phyloP scores from a whole-genome alignment of 768 basidiomycete species.

The Tulasnella sp. region DNA sequence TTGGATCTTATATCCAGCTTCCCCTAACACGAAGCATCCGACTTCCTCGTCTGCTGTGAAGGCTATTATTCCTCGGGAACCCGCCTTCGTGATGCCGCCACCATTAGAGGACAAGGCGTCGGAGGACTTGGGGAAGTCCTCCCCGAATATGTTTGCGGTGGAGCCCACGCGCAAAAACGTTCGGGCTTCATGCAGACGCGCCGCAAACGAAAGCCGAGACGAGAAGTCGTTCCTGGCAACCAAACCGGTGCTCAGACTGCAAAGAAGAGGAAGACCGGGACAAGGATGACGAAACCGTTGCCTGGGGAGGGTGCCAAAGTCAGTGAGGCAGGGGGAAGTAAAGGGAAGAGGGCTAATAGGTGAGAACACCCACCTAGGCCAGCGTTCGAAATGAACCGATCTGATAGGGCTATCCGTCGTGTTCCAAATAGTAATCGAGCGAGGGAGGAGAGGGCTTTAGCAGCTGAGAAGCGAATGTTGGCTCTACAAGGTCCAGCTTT shows the following conservation, averaged over 20 bases:
- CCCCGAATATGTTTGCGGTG: conserved; percentile 35
- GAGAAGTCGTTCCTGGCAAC: conserved; percentile 40
- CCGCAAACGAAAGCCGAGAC: conserved; percentile 30
- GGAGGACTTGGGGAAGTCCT: neutral
- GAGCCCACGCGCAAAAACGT: conserved; percentile 29
- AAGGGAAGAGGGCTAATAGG: conserved; percentile 44
- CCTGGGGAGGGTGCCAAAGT: conserved; percentile 43
- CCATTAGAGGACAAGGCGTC: conserved; percentile 25
- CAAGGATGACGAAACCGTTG: conserved; percentile 40
- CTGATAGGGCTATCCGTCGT: too few relatives aligned
- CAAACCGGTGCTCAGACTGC: conserved; percentile 51
- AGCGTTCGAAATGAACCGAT: conserved; percentile 36
- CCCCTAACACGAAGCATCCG: neutral
- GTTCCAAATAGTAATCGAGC: conserved; percentile 54
- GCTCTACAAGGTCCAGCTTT: conserved; percentile 34
- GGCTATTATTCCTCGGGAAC: conserved; percentile 77
- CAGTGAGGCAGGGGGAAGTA: conserved; percentile 28
- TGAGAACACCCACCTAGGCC: conserved; percentile 29
- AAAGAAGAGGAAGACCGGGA: conserved; percentile 62
- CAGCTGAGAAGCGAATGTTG: conserved; percentile 53
- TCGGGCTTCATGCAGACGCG: conserved; percentile 72
- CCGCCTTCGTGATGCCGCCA: conserved; percentile 54
- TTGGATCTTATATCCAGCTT: too few relatives aligned
- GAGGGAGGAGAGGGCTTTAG: conserved; percentile 64
- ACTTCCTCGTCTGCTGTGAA: conserved; percentile 24